These are phyloP conservation scores for Colletotrichum sp. DNA, from an alignment of 2,329 filamentous ascomycete genomes.

Conservation along the genomic window DNA sequence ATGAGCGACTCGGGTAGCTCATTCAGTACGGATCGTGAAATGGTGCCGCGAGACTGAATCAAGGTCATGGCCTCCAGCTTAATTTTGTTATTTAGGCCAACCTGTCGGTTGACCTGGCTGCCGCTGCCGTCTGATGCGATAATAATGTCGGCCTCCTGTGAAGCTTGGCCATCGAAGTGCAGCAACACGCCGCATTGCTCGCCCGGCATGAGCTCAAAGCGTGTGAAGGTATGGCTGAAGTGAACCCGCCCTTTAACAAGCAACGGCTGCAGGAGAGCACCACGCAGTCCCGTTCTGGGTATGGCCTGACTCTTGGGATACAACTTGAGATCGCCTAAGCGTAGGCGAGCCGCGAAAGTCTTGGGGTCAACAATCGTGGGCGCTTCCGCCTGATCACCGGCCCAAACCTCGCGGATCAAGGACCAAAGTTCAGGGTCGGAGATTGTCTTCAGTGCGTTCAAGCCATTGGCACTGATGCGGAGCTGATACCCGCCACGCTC, in stretches of 20 bases:
- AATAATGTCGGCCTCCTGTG: not conserved
- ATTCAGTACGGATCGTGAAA: not conserved
- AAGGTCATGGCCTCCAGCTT: not conserved
- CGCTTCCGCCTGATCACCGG: not conserved
- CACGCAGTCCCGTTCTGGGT: not conserved
- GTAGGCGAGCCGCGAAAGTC: not conserved
- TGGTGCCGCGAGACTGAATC: not conserved
- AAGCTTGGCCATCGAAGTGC: not conserved
- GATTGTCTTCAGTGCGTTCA: not conserved
- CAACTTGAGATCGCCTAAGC: not conserved
- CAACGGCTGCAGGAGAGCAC: not conserved
- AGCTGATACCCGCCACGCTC: not conserved
- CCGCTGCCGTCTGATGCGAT: not conserved
- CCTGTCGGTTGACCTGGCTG: not conserved
- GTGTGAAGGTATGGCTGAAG: not conserved
- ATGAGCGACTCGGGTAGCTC: not conserved
- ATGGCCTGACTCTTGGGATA: not conserved
- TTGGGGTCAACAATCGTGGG: not conserved
- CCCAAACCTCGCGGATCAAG: not conserved
- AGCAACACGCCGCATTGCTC: not conserved
- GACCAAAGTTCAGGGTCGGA: not conserved
- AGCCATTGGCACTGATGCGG: not conserved
- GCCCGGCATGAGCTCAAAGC: not conserved
- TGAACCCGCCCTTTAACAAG: not conserved
- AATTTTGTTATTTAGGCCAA: not conserved